Evolutionary conservation across 176 grass and related monocot genomes (phyloP), one percentile per base, ranked within the genome.

Genomic region (Stipa capillata): DNA sequence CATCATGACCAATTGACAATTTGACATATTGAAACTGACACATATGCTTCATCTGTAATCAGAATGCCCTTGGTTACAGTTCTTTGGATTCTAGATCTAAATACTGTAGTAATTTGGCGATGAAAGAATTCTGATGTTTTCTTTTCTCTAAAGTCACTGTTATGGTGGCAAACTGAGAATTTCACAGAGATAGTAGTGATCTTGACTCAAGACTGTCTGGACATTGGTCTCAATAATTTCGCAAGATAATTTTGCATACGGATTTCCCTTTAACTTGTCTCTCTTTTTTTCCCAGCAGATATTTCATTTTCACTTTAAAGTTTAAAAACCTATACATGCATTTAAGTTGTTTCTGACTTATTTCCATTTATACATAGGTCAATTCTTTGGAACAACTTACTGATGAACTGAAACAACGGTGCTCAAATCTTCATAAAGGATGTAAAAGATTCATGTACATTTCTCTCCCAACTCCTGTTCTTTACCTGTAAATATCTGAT

Each of bases 361-460:
- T 88, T 81, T 65, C 41, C 28, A 33, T 84, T 57, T 29, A 59
- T 74, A 35, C 70, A 28, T 56, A 97, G 91, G 89, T 98, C 72
- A 87, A 86, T 88, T 94, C 90, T 61, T 81, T 98, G 81, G 96
- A 98, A 85, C 96, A 98, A 77, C 65, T 89, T 27, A 84, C 88
- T 41, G 96, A 98, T 83, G 96, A 95, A 74, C 50, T 98, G 79
- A 94, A 95, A 87, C 88, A 92, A 44, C 90, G 92, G 4, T 98
- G 96, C 56, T 91, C 87, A 39, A 91, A 91, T 51, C 90, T 98
- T 84, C 87, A 98, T 21, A 98, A 93, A 73, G 92, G 96, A 67
- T 98, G 92, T 36, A 94, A 91, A 81, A 83, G 77, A 92, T 98
- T 94, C 84, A 91, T 98, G 96, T 98, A 84, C 53, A 75, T 77